Conservation (phyloP, 2,329 filamentous ascomycete species). For the Fusarium palustre region DNA sequence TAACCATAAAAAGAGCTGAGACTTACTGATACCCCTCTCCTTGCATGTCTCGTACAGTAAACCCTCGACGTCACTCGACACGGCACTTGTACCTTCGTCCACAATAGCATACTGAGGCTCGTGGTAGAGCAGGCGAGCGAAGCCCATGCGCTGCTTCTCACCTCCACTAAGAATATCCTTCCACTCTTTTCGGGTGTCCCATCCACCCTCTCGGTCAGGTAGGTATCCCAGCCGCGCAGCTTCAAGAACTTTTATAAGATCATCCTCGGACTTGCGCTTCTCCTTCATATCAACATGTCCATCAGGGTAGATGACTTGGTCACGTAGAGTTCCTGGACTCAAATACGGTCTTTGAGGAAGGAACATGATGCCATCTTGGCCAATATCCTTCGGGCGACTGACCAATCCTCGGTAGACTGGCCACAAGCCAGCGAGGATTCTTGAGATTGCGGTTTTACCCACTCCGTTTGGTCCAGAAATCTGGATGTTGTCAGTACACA, state of each 20-base stretch:
- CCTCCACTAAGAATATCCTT: constrained; percentile 97
- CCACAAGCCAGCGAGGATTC: constrained; percentile 93
- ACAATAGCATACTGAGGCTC: constrained; percentile 95
- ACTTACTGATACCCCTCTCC: constrained; percentile 90
- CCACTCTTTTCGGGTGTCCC: constrained; percentile 98
- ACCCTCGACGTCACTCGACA: constrained; percentile 94
- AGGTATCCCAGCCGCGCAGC: constrained; percentile 89
- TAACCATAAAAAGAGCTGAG: background rate
- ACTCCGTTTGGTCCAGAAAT: constrained; percentile 96
- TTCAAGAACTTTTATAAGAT: constrained; percentile 82
- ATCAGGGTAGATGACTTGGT: constrained; percentile 98
- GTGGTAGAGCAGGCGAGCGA: constrained; percentile 91
- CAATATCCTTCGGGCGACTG: constrained; percentile 82
- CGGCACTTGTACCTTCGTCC: constrained; percentile 94
- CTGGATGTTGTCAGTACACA: constrained; percentile 48
- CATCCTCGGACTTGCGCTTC: constrained; percentile 79
- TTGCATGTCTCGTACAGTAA: constrained; percentile 93
- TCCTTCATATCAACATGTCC: constrained; percentile 94
- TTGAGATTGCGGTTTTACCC: constrained; percentile 88
- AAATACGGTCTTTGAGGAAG: constrained; percentile 94
- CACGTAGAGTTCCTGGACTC: constrained; percentile 89
- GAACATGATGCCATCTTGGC: constrained; percentile 97
- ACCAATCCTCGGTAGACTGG: constrained; percentile 94
- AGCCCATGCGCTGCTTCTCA: constrained; percentile 95
- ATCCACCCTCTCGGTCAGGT: constrained; percentile 91